A percentile compares a stretch with the other conserved stretches of the same genome.
Conservation (phyloP, 1,284 basidiomycete species). For the Bjerkandera adusta region DNA sequence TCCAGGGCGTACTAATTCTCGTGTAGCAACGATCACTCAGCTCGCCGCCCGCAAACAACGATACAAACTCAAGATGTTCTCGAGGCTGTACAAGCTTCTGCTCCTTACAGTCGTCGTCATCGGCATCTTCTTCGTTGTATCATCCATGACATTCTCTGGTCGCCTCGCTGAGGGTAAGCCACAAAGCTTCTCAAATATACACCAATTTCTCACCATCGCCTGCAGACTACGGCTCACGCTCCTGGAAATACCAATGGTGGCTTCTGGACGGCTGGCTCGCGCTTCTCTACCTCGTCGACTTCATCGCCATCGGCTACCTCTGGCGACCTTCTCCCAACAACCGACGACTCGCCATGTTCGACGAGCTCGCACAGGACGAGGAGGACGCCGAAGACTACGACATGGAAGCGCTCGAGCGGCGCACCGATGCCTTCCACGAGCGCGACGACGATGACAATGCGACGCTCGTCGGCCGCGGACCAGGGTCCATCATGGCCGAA, state of each 20-base stretch:
- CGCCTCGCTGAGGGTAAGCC: conserved; percentile 78
- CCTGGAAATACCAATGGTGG: conserved; percentile 97
- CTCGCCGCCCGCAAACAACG: conserved; percentile 82
- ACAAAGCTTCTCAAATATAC: not conserved
- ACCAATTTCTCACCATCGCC: not conserved
- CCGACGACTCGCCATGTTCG: conserved; percentile 86
- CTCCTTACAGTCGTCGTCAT: conserved; percentile 83
- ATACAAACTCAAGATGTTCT: conserved; percentile 87
- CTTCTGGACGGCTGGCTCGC: conserved; percentile 95
- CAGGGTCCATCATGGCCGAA: conserved; percentile 45
- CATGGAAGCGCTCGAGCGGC: conserved; percentile 67
- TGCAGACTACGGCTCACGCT: conserved; percentile 86
- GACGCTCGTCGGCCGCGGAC: conserved; percentile 61
- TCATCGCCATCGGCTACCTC: conserved; percentile 82
- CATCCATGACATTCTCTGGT: conserved; percentile 88
- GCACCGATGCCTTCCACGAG: conserved; percentile 40
- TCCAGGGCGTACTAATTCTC: not conserved
- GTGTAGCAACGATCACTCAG: conserved; percentile 78
- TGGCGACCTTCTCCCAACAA: conserved; percentile 96
- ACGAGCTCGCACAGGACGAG: conserved; percentile 86
- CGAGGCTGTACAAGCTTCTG: conserved; percentile 85
- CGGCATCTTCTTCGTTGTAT: conserved; percentile 89
- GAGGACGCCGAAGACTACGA: conserved; percentile 93
- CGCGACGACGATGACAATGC: conserved; percentile 68
- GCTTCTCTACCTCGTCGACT: conserved; percentile 80